phyloP scores from a whole-genome alignment of 371 early-diverging fungal genomes.

The Lichtheimia ramosa region DNA sequence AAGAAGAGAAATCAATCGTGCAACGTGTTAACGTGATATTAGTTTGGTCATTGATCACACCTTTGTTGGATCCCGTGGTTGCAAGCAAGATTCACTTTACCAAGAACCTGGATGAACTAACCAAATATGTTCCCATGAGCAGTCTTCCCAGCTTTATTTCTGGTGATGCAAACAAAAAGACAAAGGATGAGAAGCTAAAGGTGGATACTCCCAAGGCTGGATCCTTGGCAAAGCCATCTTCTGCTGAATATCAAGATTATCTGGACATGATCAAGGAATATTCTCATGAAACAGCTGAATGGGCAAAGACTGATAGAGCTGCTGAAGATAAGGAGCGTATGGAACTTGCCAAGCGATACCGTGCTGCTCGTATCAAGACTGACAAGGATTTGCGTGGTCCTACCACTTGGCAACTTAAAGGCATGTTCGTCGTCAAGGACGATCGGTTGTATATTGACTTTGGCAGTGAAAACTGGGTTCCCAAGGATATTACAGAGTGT shows the following conservation, averaged over 20 bases:
- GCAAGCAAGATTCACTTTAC: constrained; percentile 85
- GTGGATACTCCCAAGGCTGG: constrained; percentile 18
- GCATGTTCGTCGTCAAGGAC: constrained; percentile 19
- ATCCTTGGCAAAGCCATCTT: constrained; percentile 7
- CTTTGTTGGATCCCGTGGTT: constrained; percentile 90
- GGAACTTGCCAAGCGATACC: constrained; percentile 23
- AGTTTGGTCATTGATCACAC: constrained; percentile 80
- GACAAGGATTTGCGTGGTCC: constrained; percentile 34
- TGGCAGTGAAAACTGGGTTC: constrained; percentile 15
- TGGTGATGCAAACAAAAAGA: constrained; percentile 24
- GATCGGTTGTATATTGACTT: constrained; percentile 18
- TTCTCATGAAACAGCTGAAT: constrained; percentile 25
- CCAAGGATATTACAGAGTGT: constrained; percentile 19
- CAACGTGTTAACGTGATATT: neutral
- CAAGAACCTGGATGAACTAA: constrained; percentile 60
- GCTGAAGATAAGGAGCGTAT: constrained; percentile 19
- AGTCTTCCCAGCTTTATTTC: constrained; percentile 34
- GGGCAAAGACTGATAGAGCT: constrained; percentile 19
- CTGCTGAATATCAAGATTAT: constrained; percentile 21
- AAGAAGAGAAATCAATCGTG: neutral
- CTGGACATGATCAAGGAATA: constrained; percentile 23
- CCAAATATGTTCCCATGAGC: constrained; percentile 54
- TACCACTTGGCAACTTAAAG: constrained; percentile 29
- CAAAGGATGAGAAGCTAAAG: constrained; percentile 29
- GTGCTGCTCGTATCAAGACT: constrained; percentile 34